Percentiles rank a stretch among this genome's conserved stretches.
Evolutionary conservation across 176 grass and related monocot species (phyloP).

Genomic region (Musa acuminata): DNA sequence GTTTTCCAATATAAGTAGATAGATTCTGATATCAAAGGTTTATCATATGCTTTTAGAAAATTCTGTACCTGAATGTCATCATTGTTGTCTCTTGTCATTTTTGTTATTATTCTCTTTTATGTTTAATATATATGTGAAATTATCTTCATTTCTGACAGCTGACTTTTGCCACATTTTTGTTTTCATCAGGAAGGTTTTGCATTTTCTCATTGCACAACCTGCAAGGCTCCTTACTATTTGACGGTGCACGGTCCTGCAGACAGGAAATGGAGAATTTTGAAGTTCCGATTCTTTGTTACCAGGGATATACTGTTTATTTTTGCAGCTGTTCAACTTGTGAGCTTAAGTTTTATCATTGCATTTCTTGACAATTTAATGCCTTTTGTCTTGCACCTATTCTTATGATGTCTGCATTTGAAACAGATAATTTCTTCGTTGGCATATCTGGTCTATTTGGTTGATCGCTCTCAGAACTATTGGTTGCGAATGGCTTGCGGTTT

Average conservation of each 20-base stretch:
- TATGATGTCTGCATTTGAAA: constrained; percentile 6
- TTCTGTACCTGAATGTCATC: neutral
- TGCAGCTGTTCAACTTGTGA: constrained; percentile 82
- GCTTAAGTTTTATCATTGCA: constrained; percentile 13
- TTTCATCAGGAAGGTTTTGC: constrained; percentile 86
- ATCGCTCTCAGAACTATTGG: constrained; percentile 84
- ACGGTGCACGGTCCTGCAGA: constrained; percentile 86
- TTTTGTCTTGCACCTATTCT: constrained; percentile 22
- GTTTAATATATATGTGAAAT: neutral
- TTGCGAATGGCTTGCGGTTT: constrained; percentile 71
- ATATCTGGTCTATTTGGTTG: constrained; percentile 84
- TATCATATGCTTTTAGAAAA: neutral
- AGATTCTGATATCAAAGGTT: neutral
- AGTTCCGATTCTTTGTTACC: constrained; percentile 99
- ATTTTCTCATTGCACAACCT: constrained; percentile 96
- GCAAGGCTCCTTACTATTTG: constrained; percentile 95
- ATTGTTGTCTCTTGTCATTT: neutral
- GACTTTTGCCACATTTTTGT: constrained; percentile 16
- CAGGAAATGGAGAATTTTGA: constrained; percentile 96
- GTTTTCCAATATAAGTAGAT: neutral
- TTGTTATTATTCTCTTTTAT: constrained; percentile 2
- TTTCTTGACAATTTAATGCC: constrained; percentile 24
- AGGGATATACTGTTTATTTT: constrained; percentile 96
- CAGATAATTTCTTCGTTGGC: constrained; percentile 82
- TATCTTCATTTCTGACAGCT: neutral